Conservation (phyloP, 106 monocot species). For the Dendrobium officinale region DNA sequence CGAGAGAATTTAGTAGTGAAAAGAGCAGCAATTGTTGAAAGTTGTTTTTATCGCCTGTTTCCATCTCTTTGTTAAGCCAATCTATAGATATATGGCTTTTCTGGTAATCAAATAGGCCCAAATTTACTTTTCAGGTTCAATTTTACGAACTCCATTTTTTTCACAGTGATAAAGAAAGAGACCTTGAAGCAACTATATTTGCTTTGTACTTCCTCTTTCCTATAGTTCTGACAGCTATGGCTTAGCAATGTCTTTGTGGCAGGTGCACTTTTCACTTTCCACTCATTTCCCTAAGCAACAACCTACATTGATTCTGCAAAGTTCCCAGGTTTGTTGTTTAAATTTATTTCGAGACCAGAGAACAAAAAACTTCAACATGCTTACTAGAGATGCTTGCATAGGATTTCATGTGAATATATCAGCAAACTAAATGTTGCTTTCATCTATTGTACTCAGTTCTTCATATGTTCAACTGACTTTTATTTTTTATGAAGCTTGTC, state of each 20-base stretch:
- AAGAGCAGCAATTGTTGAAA: background rate
- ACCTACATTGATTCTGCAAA: slow-evolving; percentile 69
- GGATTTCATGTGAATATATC: background rate
- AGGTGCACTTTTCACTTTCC: slow-evolving; percentile 80
- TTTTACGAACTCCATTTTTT: background rate
- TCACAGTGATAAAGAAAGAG: background rate
- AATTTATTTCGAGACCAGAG: background rate
- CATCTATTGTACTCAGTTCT: background rate
- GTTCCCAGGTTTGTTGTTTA: slow-evolving; percentile 52
- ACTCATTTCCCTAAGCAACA: slow-evolving; percentile 79
- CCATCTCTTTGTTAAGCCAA: background rate
- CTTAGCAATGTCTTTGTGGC: slow-evolving; percentile 18
- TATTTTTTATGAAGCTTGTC: background rate
- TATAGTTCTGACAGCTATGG: background rate
- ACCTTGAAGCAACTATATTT: background rate
- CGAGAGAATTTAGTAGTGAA: background rate
- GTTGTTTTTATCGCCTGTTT: background rate
- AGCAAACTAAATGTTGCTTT: background rate
- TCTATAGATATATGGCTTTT: background rate
- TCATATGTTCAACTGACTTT: background rate
- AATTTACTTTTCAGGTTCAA: background rate
- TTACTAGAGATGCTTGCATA: background rate
- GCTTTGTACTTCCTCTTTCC: background rate
- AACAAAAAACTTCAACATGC: slow-evolving; percentile 3
- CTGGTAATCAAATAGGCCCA: background rate